phyloP scores from a whole-genome alignment of 257 asterid species.

The Penstemon eatonii region DNA sequence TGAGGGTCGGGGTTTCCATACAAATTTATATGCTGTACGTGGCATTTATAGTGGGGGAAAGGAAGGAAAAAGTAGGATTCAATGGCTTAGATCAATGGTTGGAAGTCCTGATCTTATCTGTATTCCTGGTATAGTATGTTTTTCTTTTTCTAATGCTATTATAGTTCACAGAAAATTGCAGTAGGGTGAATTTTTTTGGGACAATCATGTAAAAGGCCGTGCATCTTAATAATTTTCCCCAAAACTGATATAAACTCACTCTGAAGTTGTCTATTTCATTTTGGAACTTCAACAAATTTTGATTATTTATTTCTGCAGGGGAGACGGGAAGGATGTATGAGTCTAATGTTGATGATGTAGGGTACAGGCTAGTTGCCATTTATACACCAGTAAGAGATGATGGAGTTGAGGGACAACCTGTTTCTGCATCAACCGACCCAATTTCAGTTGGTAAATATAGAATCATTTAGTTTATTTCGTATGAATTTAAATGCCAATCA shows the following conservation, averaged over 20 bases:
- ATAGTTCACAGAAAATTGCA: not conserved
- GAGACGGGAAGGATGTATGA: constrained; percentile 99
- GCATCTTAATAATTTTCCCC: not conserved
- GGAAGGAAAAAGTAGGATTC: constrained; percentile 95
- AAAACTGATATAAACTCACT: not conserved
- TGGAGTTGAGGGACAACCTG: constrained; percentile 89
- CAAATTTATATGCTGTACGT: constrained; percentile 84
- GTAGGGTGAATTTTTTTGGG: not conserved
- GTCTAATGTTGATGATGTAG: constrained; percentile 98
- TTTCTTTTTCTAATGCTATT: constrained; percentile 6
- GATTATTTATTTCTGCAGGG: constrained; percentile 51
- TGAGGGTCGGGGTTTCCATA: constrained; percentile 98
- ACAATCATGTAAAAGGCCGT: not conserved
- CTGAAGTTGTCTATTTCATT: not conserved
- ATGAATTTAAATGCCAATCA: not conserved
- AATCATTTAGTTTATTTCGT: not conserved
- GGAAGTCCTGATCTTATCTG: constrained; percentile 99
- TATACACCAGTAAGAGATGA: constrained; percentile 94
- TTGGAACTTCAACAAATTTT: no score
- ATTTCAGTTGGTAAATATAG: constrained; percentile 71
- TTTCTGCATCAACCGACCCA: constrained; percentile 93
- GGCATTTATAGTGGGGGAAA: constrained; percentile 91
- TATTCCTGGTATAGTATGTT: constrained; percentile 65
- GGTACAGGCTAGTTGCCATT: constrained; percentile 86
- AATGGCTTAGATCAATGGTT: constrained; percentile 98